Evolutionary conservation across 2,329 filamentous ascomycete species (phyloP).

Genomic region (Alternaria triticina): DNA sequence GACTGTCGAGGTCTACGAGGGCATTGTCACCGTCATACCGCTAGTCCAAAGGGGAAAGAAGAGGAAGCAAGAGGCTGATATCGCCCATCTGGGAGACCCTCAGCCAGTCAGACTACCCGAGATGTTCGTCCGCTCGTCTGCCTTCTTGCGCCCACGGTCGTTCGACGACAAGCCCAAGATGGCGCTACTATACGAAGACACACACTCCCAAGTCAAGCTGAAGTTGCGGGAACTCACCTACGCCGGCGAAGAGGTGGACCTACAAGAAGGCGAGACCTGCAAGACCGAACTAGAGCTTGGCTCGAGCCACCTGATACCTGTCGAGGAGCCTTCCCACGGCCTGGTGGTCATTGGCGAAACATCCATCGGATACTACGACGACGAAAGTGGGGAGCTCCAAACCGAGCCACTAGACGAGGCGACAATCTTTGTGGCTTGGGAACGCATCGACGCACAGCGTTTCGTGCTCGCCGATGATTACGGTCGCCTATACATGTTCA

Average conservation of each 20-base stretch:
- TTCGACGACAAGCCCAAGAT: slow-evolving; percentile 62
- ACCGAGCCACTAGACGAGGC: slow-evolving; percentile 72
- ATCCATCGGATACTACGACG: slow-evolving; percentile 83
- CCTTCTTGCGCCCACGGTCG: slow-evolving; percentile 66
- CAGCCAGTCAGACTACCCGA: slow-evolving; percentile 69
- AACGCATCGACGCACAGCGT: slow-evolving; percentile 77
- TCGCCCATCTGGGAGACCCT: slow-evolving; percentile 66
- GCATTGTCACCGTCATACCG: slow-evolving; percentile 69
- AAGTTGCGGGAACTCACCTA: slow-evolving; percentile 64
- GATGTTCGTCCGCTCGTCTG: slow-evolving; percentile 69
- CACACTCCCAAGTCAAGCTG: slow-evolving; percentile 60
- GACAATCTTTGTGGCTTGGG: slow-evolving; percentile 92
- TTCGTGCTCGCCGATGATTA: slow-evolving; percentile 95
- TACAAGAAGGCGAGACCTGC: slow-evolving; percentile 60
- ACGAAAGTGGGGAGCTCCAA: slow-evolving; percentile 71
- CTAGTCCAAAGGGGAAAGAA: slow-evolving; percentile 62
- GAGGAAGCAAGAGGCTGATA: slow-evolving; percentile 55
- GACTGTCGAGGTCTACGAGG: slow-evolving; percentile 72
- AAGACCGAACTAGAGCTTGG: slow-evolving; percentile 64
- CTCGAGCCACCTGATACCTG: slow-evolving; percentile 66
- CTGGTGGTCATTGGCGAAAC: slow-evolving; percentile 63
- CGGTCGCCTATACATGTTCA: slow-evolving; percentile 82
- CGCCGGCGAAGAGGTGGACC: slow-evolving; percentile 58
- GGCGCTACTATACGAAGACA: slow-evolving; percentile 70
- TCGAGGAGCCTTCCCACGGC: slow-evolving; percentile 62